Evolutionary conservation across 192 early-diverging fungal species (phyloP), one percentile per base, ranked within the genome.

Genomic region (Gigaspora rosea): DNA sequence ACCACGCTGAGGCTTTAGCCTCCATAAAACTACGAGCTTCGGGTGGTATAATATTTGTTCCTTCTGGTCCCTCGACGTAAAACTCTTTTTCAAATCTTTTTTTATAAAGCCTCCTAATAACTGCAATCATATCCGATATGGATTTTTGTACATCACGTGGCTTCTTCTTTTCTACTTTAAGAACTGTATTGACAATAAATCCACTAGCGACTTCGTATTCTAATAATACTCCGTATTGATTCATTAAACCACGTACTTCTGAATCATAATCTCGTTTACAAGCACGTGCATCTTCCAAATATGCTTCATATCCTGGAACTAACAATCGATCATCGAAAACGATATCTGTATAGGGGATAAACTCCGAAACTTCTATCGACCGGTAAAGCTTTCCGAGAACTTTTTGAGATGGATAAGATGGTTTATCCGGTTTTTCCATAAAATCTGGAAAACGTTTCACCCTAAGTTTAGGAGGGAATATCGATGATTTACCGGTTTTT

Each of bases 1-100:
- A 92, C 92, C 92, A 94, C 0, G 92, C 90, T 6, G 80, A 85
- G 0, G 88, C 90, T 66, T 88, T 90, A 13, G 73, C 81, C 47
- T 87, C 83, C 35, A 86, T 67, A 15, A 59, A 48, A 15, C 50
- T 61, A 4, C 65, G 50, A 50, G 51, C 46, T 13, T 73, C 80
- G 0, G 59, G 59, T 11, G 80, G n/a, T 3, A 82, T 48, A 11
- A 75, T 48, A 49, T 78, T 79, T 0, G 74, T 64, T 9, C 80
- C 81, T 13, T 78, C 73, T 2, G 46, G 46, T 41, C 41, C 41
- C 4, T 27, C 35, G 0, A 50, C 5, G 27, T 70, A 18, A 73
- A 89, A 85, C 47, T 84, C 80, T 50, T 81, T 56, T 52, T 88
- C 85, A 46, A 93, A 90, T 4, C 82, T 66, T 2, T 75, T 67